Evolutionary conservation across 352 stramenopile species (phyloP), one percentile per base, ranked within the genome.

Genomic region (Phytophthora brassicae): DNA sequence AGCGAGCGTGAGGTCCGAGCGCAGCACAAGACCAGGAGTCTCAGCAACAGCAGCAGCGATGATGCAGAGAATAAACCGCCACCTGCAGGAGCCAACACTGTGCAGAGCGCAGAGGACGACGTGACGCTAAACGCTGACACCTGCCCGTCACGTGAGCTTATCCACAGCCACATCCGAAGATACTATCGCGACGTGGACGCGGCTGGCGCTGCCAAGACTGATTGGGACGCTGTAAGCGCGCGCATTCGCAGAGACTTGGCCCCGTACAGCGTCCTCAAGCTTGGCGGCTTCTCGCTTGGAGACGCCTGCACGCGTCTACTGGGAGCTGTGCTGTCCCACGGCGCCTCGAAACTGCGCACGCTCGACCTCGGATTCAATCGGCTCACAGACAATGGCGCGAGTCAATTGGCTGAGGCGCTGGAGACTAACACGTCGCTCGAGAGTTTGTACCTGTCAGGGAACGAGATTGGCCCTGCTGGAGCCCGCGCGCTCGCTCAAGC

Each of bases 291-390:
- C 44, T 89, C 84, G 35, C 63, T 94, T 20, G 85, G 85, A 23
- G 84, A 92, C 61, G 62, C 76, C 19, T 78, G 74, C 38, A 79
- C 84, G 4, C 74, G 75, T 58, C 49, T 92, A 44, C 63, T 94
- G 22, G 66, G 76, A 1, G 73, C 77, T 48, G 84, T 90, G 39
- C 56, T 94, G 2, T 63, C 68, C 19, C 47, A 68, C 33, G 60
- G 66, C 29, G 77, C 59, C 20, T 51, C 56, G 17, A 84, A 58
- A 23, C 55, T 94, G 29, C 70, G 67, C 20, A 89, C 82, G 31
- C 64, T 94, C 16, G 84, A 94, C 47, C 64, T 94, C 12, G 84
- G 85, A 3, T 92, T 92, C 43, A 94, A 94, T 62, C 74, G 82
- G 68, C 79, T 94, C 46, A 90, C 77, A 26, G 77, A 92, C 67